A percentile compares a stretch with the other conserved stretches of the same genome.
phyloP scores from a whole-genome alignment of 805 yeast genomes.

The Ogataea trehaloabstinens region DNA sequence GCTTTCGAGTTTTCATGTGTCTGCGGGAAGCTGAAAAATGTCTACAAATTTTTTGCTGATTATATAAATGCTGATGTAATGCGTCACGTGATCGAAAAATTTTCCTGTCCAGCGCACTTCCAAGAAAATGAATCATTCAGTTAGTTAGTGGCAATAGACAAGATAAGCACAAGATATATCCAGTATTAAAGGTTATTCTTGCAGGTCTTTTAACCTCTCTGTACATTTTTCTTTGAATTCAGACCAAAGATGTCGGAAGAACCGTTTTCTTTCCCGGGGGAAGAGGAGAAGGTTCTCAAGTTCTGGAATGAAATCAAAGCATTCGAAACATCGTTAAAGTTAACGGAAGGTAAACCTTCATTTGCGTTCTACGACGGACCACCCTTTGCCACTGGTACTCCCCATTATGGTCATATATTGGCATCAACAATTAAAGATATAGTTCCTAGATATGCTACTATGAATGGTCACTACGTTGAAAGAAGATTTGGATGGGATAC shows the following conservation, averaged over 20 bases:
- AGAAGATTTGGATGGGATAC: conserved; percentile 99
- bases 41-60: not conserved
- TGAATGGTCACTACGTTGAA: conserved; percentile 95
- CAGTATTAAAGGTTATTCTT: too few species aligned
- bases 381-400: conserved; percentile 99
- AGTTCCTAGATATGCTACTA: conserved; percentile 95
- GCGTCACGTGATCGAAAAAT: not conserved
- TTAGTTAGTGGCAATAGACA: not conserved
- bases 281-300: conserved; percentile 78
- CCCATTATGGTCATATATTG: conserved; percentile 96
- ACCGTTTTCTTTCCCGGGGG: conserved; percentile 75
- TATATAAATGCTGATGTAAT: not conserved
- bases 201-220: not conserved
- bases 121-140: not conserved
- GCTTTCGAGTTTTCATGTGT: too few species aligned
- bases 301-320: conserved; percentile 93
- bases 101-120: not conserved
- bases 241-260: conserved; percentile 27
- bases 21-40: not conserved
- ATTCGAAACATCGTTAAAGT: conserved; percentile 80
- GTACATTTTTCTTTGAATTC: not conserved
- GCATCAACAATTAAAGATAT: conserved; percentile 97
- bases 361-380: conserved; percentile 98
- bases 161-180: too few species aligned
- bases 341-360: conserved; percentile 80